phyloP scores from a whole-genome alignment of 208 protist species.

The Trypanosoma mega region DNA sequence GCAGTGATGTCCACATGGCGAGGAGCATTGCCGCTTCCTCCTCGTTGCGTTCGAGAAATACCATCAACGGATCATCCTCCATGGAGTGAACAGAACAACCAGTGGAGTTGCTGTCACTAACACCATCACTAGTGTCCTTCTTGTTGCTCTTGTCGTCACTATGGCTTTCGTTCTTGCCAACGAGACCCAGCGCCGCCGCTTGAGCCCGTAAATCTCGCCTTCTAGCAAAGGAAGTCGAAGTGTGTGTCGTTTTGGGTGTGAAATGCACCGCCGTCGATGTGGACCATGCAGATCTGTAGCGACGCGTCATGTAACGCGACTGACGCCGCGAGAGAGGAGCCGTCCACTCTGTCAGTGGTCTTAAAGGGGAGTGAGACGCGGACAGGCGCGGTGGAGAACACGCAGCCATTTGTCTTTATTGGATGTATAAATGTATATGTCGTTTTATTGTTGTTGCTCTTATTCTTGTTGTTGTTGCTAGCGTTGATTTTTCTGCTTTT shows the following conservation, averaged over 20 bases:
- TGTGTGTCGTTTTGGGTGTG: background rate
- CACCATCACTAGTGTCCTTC: too few species aligned
- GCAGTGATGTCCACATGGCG: slow-evolving; percentile 78
- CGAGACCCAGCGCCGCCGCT: too few species aligned
- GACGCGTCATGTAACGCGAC: slow-evolving; percentile 45
- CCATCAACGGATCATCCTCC: slow-evolving; percentile 42
- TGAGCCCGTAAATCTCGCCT: background rate
- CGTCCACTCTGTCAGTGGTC: background rate
- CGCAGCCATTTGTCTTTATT: too few species aligned
- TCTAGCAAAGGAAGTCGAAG: background rate
- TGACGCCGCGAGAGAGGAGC: slow-evolving; percentile 28
- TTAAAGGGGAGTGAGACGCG: too few species aligned
- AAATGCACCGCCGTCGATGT: background rate
- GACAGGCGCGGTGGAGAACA: slow-evolving; percentile 2
- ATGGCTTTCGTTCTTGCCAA: too few species aligned
- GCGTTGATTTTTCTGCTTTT: too few species aligned
- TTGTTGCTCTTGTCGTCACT: too few species aligned
- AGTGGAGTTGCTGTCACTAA: too few species aligned
- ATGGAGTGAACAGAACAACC: too few species aligned
- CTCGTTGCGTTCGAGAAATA: slow-evolving; percentile 65
- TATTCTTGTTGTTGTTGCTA: too few species aligned
- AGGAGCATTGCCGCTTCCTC: slow-evolving; percentile 74
- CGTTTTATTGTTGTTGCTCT: too few species aligned
- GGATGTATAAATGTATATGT: too few species aligned
- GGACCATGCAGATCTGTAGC: slow-evolving; percentile 48